Evolutionary conservation across 2,329 filamentous ascomycete genomes (phyloP).

Genomic region (Colletotrichum kahawae): DNA sequence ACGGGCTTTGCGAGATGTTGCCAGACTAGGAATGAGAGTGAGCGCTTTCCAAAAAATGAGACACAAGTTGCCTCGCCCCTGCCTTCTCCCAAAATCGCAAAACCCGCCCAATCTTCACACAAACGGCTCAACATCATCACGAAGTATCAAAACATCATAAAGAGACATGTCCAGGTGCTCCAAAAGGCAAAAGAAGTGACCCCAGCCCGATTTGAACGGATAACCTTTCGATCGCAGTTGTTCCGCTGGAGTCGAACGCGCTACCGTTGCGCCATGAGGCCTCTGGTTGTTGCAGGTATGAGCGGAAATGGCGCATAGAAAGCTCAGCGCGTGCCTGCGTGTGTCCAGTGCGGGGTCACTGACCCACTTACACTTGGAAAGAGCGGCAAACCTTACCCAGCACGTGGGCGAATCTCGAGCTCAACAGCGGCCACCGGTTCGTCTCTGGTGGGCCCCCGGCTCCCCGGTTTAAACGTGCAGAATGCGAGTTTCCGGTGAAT

Average conservation of each 20-base stretch:
- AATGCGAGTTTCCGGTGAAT: not conserved
- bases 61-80: rapidly evolving
- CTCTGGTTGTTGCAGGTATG: rapidly evolving
- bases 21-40: rapidly evolving
- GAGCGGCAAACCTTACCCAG: conserved; percentile 3
- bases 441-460: not conserved
- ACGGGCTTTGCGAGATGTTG: not conserved
- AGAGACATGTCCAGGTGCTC: not conserved
- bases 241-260: conserved; percentile 14
- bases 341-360: not conserved
- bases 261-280: conserved; percentile 21
- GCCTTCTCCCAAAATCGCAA: not conserved
- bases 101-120: not conserved
- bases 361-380: not conserved
- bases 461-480: not conserved
- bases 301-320: not conserved
- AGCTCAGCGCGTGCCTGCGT: rapidly evolving
- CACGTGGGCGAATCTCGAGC: not conserved
- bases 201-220: conserved; percentile 22
- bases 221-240: conserved; percentile 10
- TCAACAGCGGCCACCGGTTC: not conserved
- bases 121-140: not conserved
- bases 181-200: not conserved
- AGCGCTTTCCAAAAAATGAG: rapidly evolving
- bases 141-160: not conserved